Evolutionary conservation across 257 asterid species (phyloP).

Genomic region (Rauvolfia tetraphylla): DNA sequence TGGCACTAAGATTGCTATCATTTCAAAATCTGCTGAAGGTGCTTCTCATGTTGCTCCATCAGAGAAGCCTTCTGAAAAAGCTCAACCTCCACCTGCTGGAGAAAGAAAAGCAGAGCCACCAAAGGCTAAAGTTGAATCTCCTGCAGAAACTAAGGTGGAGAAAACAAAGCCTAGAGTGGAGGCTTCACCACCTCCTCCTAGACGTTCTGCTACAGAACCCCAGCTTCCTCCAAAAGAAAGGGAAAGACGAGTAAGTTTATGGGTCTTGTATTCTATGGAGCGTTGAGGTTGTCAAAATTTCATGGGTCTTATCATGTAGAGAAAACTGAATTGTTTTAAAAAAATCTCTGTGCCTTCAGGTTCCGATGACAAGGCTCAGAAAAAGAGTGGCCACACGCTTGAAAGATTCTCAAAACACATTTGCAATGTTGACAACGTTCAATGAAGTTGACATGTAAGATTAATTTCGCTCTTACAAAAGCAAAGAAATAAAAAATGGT

Average conservation of each 20-base stretch:
- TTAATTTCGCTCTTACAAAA: background rate
- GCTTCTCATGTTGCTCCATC: constrained; percentile 77
- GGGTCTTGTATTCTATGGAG: background rate
- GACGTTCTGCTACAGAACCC: constrained; percentile 70
- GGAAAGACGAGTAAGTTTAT: constrained; percentile 77
- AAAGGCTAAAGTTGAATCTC: constrained; percentile 47
- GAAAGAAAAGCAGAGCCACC: constrained; percentile 60
- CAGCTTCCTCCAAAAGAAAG: constrained; percentile 96
- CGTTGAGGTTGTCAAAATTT: background rate
- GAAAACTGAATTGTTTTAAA: constrained; percentile 1
- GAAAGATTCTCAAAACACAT: constrained; percentile 98
- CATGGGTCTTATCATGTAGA: background rate
- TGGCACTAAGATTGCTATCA: constrained; percentile 82
- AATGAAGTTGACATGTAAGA: constrained; percentile 98
- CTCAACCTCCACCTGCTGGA: constrained; percentile 46
- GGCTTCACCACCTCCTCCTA: constrained; percentile 55
- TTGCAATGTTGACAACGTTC: constrained; percentile 92
- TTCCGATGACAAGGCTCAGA: constrained; percentile 97
- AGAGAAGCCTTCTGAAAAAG: constrained; percentile 64
- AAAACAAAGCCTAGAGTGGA: constrained; percentile 57
- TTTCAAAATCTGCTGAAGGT: constrained; percentile 87
- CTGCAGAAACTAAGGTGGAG: constrained; percentile 37
- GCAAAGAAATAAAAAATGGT: background rate
- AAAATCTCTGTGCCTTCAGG: constrained; percentile 39
- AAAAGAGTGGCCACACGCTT: constrained; percentile 88